A percentile compares a stretch with the other conserved stretches of the same genome.
Conservation (phyloP, 2,329 filamentous ascomycete genomes). For the Ceratocystiopsis minuta region DNA sequence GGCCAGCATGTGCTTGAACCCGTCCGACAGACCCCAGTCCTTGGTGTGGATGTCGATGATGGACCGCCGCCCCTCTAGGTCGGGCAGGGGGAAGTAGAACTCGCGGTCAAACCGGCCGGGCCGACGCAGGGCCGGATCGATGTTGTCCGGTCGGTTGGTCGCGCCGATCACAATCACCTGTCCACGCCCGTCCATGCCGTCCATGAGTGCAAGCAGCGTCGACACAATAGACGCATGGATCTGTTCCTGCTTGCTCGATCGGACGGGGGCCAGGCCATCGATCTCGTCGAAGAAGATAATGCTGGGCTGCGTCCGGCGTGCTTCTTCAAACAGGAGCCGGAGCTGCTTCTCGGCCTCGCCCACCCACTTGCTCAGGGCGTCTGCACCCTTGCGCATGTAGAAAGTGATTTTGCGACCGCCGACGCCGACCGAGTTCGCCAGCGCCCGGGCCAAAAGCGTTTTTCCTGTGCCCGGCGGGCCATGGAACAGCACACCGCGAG, state of each 20-base stretch:
- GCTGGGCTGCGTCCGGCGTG: conserved; percentile 84
- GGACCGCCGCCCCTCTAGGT: conserved; percentile 57
- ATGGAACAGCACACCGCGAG: conserved; percentile 88
- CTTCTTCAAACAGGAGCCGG: conserved; percentile 85
- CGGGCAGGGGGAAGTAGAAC: conserved; percentile 92
- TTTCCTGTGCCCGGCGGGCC: conserved; percentile 95
- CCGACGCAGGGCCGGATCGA: conserved; percentile 84
- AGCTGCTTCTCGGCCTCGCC: conserved; percentile 94
- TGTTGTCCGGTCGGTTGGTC: conserved; percentile 92
- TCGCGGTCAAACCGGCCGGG: conserved; percentile 93
- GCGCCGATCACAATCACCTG: conserved; percentile 98
- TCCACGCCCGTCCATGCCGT: conserved; percentile 93
- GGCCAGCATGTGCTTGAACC: conserved; percentile 70
- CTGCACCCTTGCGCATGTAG: conserved; percentile 97
- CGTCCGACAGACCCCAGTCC: conserved; percentile 67
- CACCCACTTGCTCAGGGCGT: conserved; percentile 97
- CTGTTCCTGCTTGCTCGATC: conserved; percentile 96
- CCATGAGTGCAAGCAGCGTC: conserved; percentile 84
- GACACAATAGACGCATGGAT: conserved; percentile 97
- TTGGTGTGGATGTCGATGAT: conserved; percentile 93
- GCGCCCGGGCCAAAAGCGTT: conserved; percentile 80
- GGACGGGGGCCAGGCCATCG: conserved; percentile 84
- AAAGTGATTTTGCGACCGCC: conserved; percentile 93
- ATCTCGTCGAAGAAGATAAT: conserved; percentile 99
- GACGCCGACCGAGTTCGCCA: conserved; percentile 78